Evolutionary conservation across 2,329 filamentous ascomycete genomes (phyloP).

Genomic region (Aspergillus novoparasiticus): DNA sequence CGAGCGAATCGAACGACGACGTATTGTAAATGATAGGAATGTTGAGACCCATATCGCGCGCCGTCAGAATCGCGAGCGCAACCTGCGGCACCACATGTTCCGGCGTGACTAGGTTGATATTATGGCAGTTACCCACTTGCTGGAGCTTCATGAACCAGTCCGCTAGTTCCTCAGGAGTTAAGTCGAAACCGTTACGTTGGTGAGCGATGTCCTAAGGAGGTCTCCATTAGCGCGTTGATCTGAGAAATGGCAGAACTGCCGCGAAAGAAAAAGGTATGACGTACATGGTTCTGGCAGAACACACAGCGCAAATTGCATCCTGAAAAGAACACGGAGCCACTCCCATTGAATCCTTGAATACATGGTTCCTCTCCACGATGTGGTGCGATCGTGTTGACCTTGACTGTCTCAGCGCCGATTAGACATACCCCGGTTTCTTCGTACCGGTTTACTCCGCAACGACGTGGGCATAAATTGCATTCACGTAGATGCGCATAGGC

Average conservation of each 20-base stretch:
- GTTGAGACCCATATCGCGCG: conserved; percentile 67
- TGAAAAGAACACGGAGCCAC: conserved; percentile 78
- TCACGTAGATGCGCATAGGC: conserved; percentile 76
- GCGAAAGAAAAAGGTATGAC: conserved; percentile 7
- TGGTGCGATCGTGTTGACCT: conserved; percentile 81
- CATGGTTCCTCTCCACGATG: conserved; percentile 86
- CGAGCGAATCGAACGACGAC: conserved; percentile 75
- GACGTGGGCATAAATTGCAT: conserved; percentile 78
- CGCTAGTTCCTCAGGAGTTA: conserved; percentile 76
- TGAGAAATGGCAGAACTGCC: neutral
- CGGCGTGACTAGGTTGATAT: conserved; percentile 85
- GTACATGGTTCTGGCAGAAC: conserved; percentile 71
- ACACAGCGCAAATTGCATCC: conserved; percentile 76
- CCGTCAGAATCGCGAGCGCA: conserved; percentile 72
- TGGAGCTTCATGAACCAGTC: conserved; percentile 85
- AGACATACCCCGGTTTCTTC: conserved; percentile 77
- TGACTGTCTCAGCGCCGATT: conserved; percentile 71
- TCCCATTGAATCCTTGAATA: conserved; percentile 79
- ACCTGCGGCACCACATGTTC: conserved; percentile 88
- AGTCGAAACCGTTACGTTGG: conserved; percentile 75
- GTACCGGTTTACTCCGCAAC: conserved; percentile 79
- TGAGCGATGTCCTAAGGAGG: conserved; percentile 70
- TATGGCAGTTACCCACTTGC: conserved; percentile 77
- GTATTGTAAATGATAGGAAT: conserved; percentile 85
- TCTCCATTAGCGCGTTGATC: neutral